Conservation (phyloP, 108 stramenopile species). For the Stephanodiscus minutulus region DNA sequence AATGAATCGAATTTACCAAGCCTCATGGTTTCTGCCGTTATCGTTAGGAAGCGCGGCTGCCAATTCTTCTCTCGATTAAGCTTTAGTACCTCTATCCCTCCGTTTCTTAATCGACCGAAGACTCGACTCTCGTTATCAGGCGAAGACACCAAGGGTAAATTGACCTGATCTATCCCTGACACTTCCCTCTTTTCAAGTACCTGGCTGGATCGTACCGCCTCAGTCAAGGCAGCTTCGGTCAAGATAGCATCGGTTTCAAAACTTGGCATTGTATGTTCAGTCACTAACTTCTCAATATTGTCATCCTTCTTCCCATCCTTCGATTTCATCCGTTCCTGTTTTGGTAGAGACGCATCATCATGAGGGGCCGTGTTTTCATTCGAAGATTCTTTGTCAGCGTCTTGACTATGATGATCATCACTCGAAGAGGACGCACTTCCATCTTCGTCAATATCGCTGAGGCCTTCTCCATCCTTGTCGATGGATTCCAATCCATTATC, state of each 20-base stretch:
- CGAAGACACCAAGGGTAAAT: slow-evolving; percentile 21
- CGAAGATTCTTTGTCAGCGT: slow-evolving; percentile 1
- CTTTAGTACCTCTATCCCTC: slow-evolving; percentile 78
- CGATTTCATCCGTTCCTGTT: neutral
- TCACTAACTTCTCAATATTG: neutral
- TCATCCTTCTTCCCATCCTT: neutral
- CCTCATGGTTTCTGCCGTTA: slow-evolving; percentile 66
- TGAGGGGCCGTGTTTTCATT: neutral
- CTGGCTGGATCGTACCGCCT: slow-evolving; percentile 22
- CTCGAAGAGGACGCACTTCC: neutral
- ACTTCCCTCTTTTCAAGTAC: slow-evolving; percentile 38
- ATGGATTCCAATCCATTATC: slow-evolving; percentile 12
- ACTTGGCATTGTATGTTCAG: slow-evolving; percentile 9
- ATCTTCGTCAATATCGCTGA: slow-evolving; percentile 5
- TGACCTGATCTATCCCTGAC: neutral
- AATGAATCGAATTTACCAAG: slow-evolving; percentile 35
- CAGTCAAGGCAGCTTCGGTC: neutral
- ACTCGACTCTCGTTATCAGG: slow-evolving; percentile 50
- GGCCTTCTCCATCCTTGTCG: neutral
- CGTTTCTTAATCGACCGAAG: slow-evolving; percentile 47
- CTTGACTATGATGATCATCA: slow-evolving; percentile 12
- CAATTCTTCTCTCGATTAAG: slow-evolving; percentile 79
- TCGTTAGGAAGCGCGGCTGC: slow-evolving; percentile 73
- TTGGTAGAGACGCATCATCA: neutral
- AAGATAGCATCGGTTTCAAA: neutral